Evolutionary conservation across 208 protist species (phyloP).

Genomic region (Trypanosoma boissoni): DNA sequence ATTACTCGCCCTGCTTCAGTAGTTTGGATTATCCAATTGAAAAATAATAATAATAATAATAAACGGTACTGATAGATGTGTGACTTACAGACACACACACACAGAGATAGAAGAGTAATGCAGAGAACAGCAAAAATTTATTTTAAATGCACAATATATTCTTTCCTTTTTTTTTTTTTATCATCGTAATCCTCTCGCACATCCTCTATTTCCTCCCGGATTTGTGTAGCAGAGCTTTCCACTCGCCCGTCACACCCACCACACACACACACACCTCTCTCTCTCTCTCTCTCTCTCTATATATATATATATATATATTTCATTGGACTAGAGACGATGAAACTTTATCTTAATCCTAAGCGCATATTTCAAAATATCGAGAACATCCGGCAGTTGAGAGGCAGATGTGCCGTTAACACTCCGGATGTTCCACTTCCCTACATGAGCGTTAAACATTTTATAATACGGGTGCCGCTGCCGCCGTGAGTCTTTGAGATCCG

Average conservation of each 20-base stretch:
- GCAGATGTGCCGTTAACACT: constrained; percentile 21
- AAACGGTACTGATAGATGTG: too few relatives aligned
- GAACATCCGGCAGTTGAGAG: constrained; percentile 12
- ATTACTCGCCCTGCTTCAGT: background rate
- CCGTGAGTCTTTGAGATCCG: background rate
- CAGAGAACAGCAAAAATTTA: background rate
- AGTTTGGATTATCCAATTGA: background rate
- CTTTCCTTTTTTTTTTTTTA: constrained; percentile 2
- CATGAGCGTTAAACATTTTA: constrained; percentile 14
- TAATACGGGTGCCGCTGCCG: constrained; percentile 14
- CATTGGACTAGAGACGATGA: background rate
- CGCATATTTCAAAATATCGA: constrained; percentile 27
- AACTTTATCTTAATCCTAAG: constrained; percentile 24
- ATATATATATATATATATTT: constrained; percentile 12
- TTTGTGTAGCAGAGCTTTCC: too few relatives aligned
- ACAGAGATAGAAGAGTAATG: too few relatives aligned
- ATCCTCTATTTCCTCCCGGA: too few relatives aligned
- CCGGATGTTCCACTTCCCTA: constrained; percentile 13
- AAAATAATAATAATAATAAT: too few relatives aligned
- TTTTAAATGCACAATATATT: background rate
- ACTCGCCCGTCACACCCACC: too few relatives aligned
- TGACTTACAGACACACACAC: too few relatives aligned
- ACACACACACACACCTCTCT: too few relatives aligned
- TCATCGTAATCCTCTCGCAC: too few relatives aligned
- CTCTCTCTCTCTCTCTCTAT: background rate